Base-by-base conservation (phyloP, 2,329 filamentous ascomycete species). In the Aspergillus sojae region DNA sequence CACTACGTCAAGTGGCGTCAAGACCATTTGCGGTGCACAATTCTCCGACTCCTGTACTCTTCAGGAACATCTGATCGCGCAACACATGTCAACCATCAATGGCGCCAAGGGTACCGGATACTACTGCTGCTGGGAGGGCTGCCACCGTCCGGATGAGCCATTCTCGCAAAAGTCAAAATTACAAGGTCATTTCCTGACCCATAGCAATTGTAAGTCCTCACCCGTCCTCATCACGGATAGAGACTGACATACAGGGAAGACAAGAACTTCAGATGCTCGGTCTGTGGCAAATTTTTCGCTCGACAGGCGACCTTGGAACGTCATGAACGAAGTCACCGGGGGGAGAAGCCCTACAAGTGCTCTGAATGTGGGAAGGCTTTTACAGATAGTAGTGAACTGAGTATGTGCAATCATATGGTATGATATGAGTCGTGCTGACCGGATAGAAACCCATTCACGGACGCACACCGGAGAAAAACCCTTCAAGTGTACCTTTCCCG, bases 141-240 rank as follows among this genome's bases (percentile, higher is more conserved):
- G 79, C 21, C 75, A 78, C 62, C 77, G 79, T 1, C 78, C 78
- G 1, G 67, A 79, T 60, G 78, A 80, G 57, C 78, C 79, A 2
- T 81, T 81, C 60, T 81, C 79, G 19, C 79, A 81, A 61, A 81
- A 81, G 65, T 80, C 79, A 3, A 81, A 81, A 60, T 71, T 81
- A 10, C 79, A 81, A 58, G 79, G 79, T 4, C 79, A 81, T 63
- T 81, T 80, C 58, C 63, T 81, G 32, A 81, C 78, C 12, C 79
- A 81, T 64, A 81, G 79, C 65, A 81, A 81, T 59, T 78, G 79
- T 80, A 72, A 53, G 76, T 60, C 23, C n/a, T 5, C n/a, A 9
- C 16, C 41, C 4, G 6, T 23, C 16, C 2, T 19, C 4, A 10
- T 14, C 6, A 19, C 16, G 19, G 34, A 46, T 30, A 10, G 54